A percentile compares a stretch with the other conserved stretches of the same genome.
phyloP scores from a whole-genome alignment of 164 flowering plant species.

The Aristolochia contorta region DNA sequence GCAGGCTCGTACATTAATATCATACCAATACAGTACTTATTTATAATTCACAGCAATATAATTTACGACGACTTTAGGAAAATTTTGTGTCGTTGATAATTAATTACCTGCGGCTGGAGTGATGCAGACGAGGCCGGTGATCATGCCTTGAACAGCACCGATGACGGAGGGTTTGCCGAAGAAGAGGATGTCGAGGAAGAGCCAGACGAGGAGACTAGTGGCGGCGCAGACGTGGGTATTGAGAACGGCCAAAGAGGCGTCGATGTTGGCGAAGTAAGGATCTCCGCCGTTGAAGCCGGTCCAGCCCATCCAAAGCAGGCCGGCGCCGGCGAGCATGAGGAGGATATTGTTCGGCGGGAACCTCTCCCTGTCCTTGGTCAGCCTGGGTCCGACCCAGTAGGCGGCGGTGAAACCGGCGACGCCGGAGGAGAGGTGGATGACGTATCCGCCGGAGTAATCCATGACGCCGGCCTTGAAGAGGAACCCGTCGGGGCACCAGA shows the following conservation, averaged over 20 bases:
- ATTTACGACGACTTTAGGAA: too few relatives aligned
- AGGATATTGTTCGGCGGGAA: constrained; percentile 27
- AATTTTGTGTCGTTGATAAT: too few relatives aligned
- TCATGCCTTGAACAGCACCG: constrained; percentile 31
- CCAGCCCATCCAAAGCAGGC: constrained; percentile 30
- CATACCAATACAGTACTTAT: too few relatives aligned
- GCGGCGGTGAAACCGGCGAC: constrained; percentile 53
- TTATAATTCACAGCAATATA: too few relatives aligned
- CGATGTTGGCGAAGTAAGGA: constrained; percentile 18
- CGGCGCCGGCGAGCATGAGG: constrained; percentile 23
- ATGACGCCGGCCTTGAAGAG: constrained; percentile 28
- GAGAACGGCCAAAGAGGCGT: constrained; percentile 22
- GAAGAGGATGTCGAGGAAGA: constrained; percentile 20
- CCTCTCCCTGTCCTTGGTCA: constrained; percentile 18
- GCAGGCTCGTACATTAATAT: too few relatives aligned
- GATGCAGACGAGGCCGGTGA: constrained; percentile 29
- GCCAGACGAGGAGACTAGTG: constrained; percentile 25
- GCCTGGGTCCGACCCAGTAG: constrained; percentile 36
- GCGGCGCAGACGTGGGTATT: constrained; percentile 23
- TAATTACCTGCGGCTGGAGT: constrained; percentile 25
- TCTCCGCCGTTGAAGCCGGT: constrained; percentile 27
- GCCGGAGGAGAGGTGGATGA: constrained; percentile 39
- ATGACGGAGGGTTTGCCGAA: constrained; percentile 27
- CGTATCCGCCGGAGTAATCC: constrained; percentile 47
- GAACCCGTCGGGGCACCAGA: constrained; percentile 34